These are phyloP conservation scores for Dipteronia sinensis DNA, from an alignment of 345 rosid species.

Conservation along the genomic window DNA sequence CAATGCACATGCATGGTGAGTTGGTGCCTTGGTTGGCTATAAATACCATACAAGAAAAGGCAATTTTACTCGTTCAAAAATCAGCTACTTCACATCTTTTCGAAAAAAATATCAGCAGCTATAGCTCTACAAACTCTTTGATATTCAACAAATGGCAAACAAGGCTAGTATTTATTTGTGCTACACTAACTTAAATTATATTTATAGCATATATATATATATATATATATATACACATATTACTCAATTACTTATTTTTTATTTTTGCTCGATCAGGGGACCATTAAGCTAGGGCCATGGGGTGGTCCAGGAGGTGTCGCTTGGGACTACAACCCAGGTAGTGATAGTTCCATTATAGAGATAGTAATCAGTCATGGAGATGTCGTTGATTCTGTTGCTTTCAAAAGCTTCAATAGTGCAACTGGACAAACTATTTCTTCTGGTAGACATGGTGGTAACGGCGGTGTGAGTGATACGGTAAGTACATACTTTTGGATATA, in stretches of 20 bases:
- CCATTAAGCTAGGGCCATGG: neutral
- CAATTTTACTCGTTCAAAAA: neutral
- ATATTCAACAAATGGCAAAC: neutral
- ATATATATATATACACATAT: no score
- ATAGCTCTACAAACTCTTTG: neutral
- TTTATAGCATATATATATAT: no score
- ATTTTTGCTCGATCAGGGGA: neutral
- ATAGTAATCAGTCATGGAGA: neutral
- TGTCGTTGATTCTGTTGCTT: neutral
- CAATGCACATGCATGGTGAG: no score
- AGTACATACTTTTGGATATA: neutral
- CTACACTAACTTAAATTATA: neutral
- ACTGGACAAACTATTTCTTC: neutral
- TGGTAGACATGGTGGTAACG: neutral
- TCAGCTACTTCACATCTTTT: neutral
- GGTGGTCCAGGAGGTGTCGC: neutral
- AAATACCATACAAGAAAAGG: neutral
- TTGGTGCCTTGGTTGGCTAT: neutral
- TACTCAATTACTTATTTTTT: no score
- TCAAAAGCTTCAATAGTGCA: neutral
- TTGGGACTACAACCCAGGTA: neutral
- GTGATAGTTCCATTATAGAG: neutral
- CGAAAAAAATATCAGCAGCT: neutral
- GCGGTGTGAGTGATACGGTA: no score
- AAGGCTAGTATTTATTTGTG: neutral